phyloP scores from a whole-genome alignment of 768 basidiomycete genomes.

The Amanita brunnescens region DNA sequence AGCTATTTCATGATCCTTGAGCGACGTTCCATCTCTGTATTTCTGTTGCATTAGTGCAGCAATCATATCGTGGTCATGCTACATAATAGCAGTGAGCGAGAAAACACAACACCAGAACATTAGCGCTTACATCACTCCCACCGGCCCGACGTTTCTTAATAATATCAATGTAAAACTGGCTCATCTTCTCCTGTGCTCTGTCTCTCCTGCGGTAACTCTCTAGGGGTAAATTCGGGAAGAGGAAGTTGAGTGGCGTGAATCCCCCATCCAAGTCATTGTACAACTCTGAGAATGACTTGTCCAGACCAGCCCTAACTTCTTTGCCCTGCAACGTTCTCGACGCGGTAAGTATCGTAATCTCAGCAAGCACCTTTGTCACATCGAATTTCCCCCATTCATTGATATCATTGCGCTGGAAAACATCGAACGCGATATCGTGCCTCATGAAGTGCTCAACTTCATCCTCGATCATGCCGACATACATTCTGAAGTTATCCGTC shows the following conservation, averaged over 20 bases:
- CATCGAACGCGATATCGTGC: conserved; percentile 53
- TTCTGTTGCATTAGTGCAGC: conserved; percentile 73
- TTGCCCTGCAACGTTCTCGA: conserved; percentile 88
- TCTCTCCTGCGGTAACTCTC: conserved; percentile 87
- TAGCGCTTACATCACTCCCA: conserved; percentile 28
- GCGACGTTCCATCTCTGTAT: conserved; percentile 71
- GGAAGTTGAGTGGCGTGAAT: conserved; percentile 91
- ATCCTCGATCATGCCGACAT: conserved; percentile 72
- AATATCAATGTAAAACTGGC: conserved; percentile 85
- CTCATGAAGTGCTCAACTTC: conserved; percentile 67
- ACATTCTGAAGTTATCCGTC: conserved; percentile 81
- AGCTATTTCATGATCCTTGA: conserved; percentile 88
- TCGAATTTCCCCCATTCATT: conserved; percentile 79
- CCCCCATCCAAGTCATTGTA: conserved; percentile 91
- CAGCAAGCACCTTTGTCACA: conserved; percentile 60
- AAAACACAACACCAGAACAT: not conserved
- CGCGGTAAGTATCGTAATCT: conserved; percentile 94
- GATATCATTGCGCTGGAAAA: conserved; percentile 54
- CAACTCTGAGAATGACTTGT: conserved; percentile 77
- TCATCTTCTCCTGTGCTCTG: conserved; percentile 86
- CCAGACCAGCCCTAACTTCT: conserved; percentile 72
- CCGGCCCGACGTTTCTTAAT: conserved; percentile 62
- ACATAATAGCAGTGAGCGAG: conserved; percentile 6
- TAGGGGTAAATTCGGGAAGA: conserved; percentile 90
- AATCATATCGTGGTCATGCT: conserved; percentile 87